Evolutionary conservation across 306 rosid genomes (phyloP), one percentile per base, ranked within the genome.

Genomic region (Trifolium dubium): DNA sequence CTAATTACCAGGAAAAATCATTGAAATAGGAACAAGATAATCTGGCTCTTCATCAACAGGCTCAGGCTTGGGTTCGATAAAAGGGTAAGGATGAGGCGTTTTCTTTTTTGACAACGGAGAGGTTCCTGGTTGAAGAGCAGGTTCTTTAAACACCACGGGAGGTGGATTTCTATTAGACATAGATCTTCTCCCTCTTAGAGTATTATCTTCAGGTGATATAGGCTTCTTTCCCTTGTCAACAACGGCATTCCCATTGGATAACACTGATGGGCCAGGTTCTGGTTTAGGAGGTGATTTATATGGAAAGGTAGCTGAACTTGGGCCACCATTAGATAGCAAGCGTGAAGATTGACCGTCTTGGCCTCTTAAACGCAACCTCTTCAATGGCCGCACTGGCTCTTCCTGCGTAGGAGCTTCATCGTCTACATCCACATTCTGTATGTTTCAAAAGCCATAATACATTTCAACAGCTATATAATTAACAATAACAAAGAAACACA

Each of bases 1-100:
- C 39, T 39, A 49, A 60, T 50, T 75, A 94, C 98, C 95, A 64
- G 95, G 90, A 79, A 8, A 85, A 77, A 88, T 79, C 60, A 84
- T 54, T 13, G 92, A 85, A 79, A 92, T 68, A 35, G 98, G 95
- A 79, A 66, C 75, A 78, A 66, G 83, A 61, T 66, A 73, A 44
- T 31, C 84, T 47, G 75, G 79, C 17, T 72, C 23, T 8, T 74
- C 92, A 64, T 65, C 80, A 28, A 87, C 28, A 6, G 99, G 99
- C 86, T 95, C 99, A 50, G 85, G 92, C 84, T 95, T 95, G 68
- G 99, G 99, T 39, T 6, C 78, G 74, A 95, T 65, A 67, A 90
- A 79, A 34, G 71, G 73, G 71, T 32, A 80, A 69, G 74, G 15
- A 49, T 28, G 69, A 55, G 81, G 68, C 54, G 67, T 72, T 64